Base-by-base conservation (phyloP, 2,329 filamentous ascomycete genomes). In the Cladobotryum protrusum region DNA sequence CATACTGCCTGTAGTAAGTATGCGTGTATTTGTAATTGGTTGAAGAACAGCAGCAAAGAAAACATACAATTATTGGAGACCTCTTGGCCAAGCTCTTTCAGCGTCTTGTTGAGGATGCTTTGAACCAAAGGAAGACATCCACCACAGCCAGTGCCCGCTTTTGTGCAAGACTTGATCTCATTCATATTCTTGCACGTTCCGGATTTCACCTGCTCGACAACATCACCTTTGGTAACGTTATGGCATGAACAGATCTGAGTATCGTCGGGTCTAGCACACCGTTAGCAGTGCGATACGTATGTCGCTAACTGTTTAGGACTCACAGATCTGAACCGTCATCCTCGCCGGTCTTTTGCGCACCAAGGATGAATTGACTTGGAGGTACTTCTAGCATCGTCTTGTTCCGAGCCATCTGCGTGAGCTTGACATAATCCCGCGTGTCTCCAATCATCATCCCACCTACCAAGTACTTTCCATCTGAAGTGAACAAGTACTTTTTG, bases 361-460 rank as follows among this genome's bases (percentile, higher is more conserved):
- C 90, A 2, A 96, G 72, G 55, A 96, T 95, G 49, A 96, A 83
- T 64, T 95, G 83, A 44, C 85, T 82, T 0, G 90, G 90, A 0
- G 88, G 81, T 0, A 89, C 73, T 13, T 95, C 87, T 1, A 96
- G 76, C 54, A 77, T 74, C 64, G 91, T 95, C 63, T 89, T 86
- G 56, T 81, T 84, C 71, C 91, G 95, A 48, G 93, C 89, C 75
- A 95, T 83, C 1, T 88, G 86, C 1, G 95, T 87, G 18, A 96
- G 72, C 66, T 92, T 95, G 69, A 95, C 80, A 62, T 95, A 96
- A 70, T 96, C 90, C 55, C 81, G 86, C 0, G 89, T 95, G 61
- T 96, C 90, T 36, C 90, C 91, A 54, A 96, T 93, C 89, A 96
- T 95, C 89, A 96, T 96, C 4, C 90, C 91, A n/a, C 90, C 90